Conservation (phyloP, 768 basidiomycete genomes). For the Pulveroboletus sp. region DNA sequence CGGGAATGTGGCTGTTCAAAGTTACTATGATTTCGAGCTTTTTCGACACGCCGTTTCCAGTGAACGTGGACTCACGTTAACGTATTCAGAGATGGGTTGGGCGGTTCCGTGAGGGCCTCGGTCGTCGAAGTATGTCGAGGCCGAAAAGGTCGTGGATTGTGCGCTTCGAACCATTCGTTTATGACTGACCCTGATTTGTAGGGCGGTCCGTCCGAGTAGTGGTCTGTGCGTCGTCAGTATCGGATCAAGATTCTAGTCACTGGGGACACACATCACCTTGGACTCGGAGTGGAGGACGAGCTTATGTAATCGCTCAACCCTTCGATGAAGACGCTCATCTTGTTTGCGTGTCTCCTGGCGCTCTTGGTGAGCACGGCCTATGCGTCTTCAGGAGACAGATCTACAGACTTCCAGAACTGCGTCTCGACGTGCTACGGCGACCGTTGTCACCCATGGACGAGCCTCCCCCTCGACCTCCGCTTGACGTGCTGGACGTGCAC, state of each 20-base stretch:
- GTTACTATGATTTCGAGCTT: slow-evolving; percentile 19
- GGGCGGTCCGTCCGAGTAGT: no score
- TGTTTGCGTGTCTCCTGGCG: slow-evolving; percentile 12
- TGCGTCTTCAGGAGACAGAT: slow-evolving; percentile 34
- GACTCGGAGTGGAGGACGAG: not conserved
- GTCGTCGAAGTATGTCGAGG: slow-evolving; percentile 71
- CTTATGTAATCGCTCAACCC: slow-evolving; percentile 19
- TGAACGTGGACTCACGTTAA: slow-evolving; percentile 52
- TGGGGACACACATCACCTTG: no score
- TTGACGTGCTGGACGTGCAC: slow-evolving; percentile 83
- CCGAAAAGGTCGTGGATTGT: slow-evolving; percentile 60
- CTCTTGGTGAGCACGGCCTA: slow-evolving; percentile 5
- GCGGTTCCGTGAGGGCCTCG: slow-evolving; percentile 67
- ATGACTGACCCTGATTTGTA: no score
- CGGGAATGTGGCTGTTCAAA: slow-evolving; percentile 35
- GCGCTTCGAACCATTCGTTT: slow-evolving; percentile 36
- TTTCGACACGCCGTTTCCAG: not conserved
- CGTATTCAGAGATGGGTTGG: slow-evolving; percentile 73
- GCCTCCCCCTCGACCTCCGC: slow-evolving; percentile 52
- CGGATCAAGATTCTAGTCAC: no score
- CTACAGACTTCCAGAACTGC: slow-evolving; percentile 35
- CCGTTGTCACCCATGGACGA: slow-evolving; percentile 31
- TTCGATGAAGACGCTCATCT: slow-evolving; percentile 16
- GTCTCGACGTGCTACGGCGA: slow-evolving; percentile 33
- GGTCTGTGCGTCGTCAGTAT: no score